These are phyloP conservation scores for Coemansia sp. DNA, from an alignment of 371 early-diverging fungal species.

Conservation along the genomic window DNA sequence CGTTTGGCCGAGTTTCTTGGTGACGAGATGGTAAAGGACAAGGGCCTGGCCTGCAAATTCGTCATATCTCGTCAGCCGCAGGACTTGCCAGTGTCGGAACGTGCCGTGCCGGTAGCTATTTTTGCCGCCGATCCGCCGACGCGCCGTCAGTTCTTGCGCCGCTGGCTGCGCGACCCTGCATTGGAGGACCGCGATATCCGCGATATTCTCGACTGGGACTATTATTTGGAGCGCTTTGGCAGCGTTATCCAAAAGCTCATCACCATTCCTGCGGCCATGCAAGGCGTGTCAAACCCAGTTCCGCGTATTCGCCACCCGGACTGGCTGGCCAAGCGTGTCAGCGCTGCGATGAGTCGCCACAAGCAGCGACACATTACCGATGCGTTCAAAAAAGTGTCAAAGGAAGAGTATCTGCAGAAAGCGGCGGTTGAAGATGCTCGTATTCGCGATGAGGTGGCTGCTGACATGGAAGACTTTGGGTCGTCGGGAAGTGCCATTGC, in stretches of 20 bases:
- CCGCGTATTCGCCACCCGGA: constrained; percentile 91
- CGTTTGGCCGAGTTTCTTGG: constrained; percentile 98
- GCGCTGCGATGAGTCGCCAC: constrained; percentile 67
- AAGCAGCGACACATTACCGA: constrained; percentile 87
- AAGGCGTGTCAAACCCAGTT: constrained; percentile 91
- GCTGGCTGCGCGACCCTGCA: constrained; percentile 87
- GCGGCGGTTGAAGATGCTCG: constrained; percentile 10
- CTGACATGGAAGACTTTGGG: constrained; percentile 66
- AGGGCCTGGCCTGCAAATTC: constrained; percentile 96
- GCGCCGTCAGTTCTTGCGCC: constrained; percentile 82
- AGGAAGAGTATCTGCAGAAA: constrained; percentile 35
- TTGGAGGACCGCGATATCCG: constrained; percentile 78
- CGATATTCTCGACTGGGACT: constrained; percentile 97
- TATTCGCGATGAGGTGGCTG: constrained; percentile 10
- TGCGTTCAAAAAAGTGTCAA: constrained; percentile 61
- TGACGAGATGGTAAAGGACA: constrained; percentile 96
- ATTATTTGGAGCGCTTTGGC: constrained; percentile 96
- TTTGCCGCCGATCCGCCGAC: constrained; percentile 84
- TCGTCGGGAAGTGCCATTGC: constrained; percentile 11
- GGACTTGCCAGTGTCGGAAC: constrained; percentile 89
- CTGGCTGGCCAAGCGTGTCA: constrained; percentile 85
- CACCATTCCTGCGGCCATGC: constrained; percentile 98
- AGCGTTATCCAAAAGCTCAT: constrained; percentile 96
- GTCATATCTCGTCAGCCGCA: constrained; percentile 88
- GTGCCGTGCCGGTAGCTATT: constrained; percentile 96